These are phyloP conservation scores for Termitomyces sp. DNA, from an alignment of 768 basidiomycete species.

Conservation along the genomic window DNA sequence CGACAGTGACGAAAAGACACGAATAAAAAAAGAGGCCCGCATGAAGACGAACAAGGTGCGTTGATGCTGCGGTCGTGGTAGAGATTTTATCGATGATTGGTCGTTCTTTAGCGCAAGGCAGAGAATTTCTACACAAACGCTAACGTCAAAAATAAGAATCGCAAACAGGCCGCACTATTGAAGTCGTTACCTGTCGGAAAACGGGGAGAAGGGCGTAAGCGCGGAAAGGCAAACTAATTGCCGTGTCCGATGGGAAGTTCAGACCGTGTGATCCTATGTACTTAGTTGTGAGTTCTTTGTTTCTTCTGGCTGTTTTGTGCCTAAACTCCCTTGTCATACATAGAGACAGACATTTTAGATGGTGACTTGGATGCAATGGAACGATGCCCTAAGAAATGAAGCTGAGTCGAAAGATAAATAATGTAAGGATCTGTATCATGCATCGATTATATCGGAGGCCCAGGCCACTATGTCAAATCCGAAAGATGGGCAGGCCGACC, in stretches of 20 bases:
- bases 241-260: constrained; percentile 2
- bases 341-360: background rate
- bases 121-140: constrained; percentile 82
- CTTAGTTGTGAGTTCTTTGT: constrained; percentile 4
- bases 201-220: constrained; percentile 34
- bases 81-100: constrained; percentile 3
- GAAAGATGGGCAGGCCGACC: constrained; percentile 1
- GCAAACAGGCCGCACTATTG: constrained; percentile 55
- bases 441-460: background rate
- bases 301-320: background rate
- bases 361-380: background rate
- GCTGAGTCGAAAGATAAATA: background rate
- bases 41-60: constrained; percentile 92
- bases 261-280: constrained; percentile 4
- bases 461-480: background rate
- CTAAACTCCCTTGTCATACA: background rate
- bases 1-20: constrained; percentile 7
- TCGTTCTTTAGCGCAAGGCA: constrained; percentile 63
- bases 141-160: constrained; percentile 87
- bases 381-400: constrained; percentile 1
- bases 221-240: constrained; percentile 17
- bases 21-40: constrained; percentile 54
- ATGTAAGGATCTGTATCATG: background rate
- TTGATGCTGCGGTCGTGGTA: background rate
- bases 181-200: constrained; percentile 52